phyloP scores from a whole-genome alignment of 768 basidiomycete species.

The Phanerodontia chrysosporium region DNA sequence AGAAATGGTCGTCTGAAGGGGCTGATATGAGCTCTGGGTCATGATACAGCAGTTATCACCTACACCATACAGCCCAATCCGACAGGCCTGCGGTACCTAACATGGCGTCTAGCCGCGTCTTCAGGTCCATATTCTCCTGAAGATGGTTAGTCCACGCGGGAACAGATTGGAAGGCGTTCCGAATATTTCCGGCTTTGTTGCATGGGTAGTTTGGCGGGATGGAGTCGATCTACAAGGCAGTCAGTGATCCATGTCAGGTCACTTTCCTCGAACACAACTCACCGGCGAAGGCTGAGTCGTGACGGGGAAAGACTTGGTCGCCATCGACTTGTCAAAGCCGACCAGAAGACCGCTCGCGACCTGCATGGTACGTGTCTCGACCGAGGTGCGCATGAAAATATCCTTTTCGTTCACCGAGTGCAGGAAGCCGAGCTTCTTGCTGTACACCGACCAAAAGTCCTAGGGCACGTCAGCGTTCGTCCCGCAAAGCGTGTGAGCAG shows the following conservation, averaged over 20 bases:
- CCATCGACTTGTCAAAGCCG: constrained; percentile 39
- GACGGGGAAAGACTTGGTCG: constrained; percentile 32
- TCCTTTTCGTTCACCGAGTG: constrained; percentile 29
- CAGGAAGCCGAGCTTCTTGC: constrained; percentile 33
- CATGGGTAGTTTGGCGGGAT: constrained; percentile 42
- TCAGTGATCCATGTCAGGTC: neutral
- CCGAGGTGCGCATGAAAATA: constrained; percentile 41
- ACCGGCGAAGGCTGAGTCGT: constrained; percentile 39
- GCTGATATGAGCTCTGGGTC: no score
- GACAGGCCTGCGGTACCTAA: constrained; percentile 37
- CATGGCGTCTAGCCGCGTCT: constrained; percentile 32
- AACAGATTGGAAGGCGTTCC: constrained; percentile 38
- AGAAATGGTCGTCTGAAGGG: constrained; percentile 42
- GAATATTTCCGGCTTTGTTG: constrained; percentile 36
- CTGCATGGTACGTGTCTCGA: constrained; percentile 44
- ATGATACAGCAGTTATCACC: constrained; percentile 14
- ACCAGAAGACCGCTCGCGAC: constrained; percentile 41
- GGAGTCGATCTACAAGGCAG: constrained; percentile 38
- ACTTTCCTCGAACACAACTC: no score
- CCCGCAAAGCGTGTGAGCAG: no score
- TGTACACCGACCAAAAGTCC: constrained; percentile 47
- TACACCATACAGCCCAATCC: constrained; percentile 47
- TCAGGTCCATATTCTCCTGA: constrained; percentile 30
- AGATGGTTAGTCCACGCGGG: constrained; percentile 46
- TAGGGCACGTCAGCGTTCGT: constrained; percentile 10